Percentiles rank a stretch among this genome's conserved stretches.
Conservation (phyloP, 805 yeast genomes). For the Nakazawaea ernobii region DNA sequence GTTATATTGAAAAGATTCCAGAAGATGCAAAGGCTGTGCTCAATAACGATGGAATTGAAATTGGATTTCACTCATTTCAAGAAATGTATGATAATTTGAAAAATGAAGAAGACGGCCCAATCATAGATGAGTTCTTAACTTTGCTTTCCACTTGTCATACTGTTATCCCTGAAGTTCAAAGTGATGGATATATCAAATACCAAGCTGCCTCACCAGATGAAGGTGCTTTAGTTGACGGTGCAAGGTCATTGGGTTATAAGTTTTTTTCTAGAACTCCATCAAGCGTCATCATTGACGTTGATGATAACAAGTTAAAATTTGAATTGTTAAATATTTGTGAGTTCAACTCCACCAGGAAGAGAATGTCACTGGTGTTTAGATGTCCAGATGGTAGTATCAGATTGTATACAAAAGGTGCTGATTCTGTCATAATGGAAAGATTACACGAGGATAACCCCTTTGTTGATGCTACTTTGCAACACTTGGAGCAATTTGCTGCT, state of each 20-base stretch:
- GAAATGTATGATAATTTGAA: slow-evolving; percentile 46
- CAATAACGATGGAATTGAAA: slow-evolving; percentile 69
- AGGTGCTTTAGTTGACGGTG: slow-evolving; percentile 97
- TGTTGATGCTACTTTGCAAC: slow-evolving; percentile 75
- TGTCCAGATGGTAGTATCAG: slow-evolving; percentile 92
- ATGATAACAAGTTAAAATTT: slow-evolving; percentile 51
- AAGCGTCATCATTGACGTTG: slow-evolving; percentile 59
- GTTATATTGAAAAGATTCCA: slow-evolving; percentile 84
- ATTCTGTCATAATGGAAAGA: slow-evolving; percentile 89
- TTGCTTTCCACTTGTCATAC: slow-evolving; percentile 92
- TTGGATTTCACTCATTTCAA: slow-evolving; percentile 71
- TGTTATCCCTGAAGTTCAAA: slow-evolving; percentile 84
- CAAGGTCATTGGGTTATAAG: slow-evolving; percentile 79
- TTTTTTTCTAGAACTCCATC: slow-evolving; percentile 84
- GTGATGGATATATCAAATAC: slow-evolving; percentile 67
- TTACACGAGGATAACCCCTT: slow-evolving; percentile 68
- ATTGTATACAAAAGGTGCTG: slow-evolving; percentile 95
- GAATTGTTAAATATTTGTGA: slow-evolving; percentile 90
- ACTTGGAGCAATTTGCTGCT: slow-evolving; percentile 92
- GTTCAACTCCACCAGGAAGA: slow-evolving; percentile 93
- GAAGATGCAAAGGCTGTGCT: slow-evolving; percentile 76
- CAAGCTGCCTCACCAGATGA: slow-evolving; percentile 99
- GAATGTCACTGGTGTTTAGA: slow-evolving; percentile 94
- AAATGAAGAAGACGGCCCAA: slow-evolving; percentile 29
- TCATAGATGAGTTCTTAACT: slow-evolving; percentile 73